Conservation (phyloP, 1,284 basidiomycete genomes). For the Thecaphora frezii region DNA sequence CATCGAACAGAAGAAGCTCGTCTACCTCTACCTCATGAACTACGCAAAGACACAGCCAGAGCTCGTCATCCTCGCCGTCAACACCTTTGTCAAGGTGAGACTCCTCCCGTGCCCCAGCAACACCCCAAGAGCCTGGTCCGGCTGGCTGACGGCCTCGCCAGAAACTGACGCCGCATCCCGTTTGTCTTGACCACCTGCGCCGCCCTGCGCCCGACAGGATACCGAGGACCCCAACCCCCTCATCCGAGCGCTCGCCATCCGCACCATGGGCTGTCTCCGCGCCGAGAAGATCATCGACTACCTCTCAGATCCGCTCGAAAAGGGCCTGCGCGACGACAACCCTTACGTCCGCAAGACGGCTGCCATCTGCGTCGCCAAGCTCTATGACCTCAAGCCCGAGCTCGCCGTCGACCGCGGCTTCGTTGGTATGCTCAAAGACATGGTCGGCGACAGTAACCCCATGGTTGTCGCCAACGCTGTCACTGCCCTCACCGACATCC, state of each 20-base stretch:
- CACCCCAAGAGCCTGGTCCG: too few species aligned
- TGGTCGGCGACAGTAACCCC: constrained; percentile 92
- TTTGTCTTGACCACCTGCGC: not conserved
- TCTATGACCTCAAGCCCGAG: constrained; percentile 95
- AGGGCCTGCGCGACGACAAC: constrained; percentile 88
- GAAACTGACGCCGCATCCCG: too few species aligned
- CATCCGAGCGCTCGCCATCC: constrained; percentile 90
- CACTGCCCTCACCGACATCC: constrained; percentile 90
- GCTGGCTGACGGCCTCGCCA: too few species aligned
- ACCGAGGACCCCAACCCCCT: constrained; percentile 94
- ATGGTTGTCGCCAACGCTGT: constrained; percentile 99
- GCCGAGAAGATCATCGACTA: constrained; percentile 99
- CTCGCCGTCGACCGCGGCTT: constrained; percentile 94
- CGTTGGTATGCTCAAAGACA: constrained; percentile 76
- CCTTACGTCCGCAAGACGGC: constrained; percentile 87
- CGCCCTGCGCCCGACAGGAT: constrained; percentile 66
- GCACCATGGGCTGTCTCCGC: constrained; percentile 94
- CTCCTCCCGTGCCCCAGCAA: constrained; percentile 1
- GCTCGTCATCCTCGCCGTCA: constrained; percentile 93
- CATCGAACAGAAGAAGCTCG: constrained; percentile 92
- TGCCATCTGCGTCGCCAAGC: constrained; percentile 88
- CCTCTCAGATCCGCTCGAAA: constrained; percentile 87
- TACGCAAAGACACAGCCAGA: constrained; percentile 98
- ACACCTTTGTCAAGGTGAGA: constrained; percentile 80
- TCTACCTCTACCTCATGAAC: constrained; percentile 98